Conservation (phyloP, 305 asterid species). For the Fraxinus nigra region DNA sequence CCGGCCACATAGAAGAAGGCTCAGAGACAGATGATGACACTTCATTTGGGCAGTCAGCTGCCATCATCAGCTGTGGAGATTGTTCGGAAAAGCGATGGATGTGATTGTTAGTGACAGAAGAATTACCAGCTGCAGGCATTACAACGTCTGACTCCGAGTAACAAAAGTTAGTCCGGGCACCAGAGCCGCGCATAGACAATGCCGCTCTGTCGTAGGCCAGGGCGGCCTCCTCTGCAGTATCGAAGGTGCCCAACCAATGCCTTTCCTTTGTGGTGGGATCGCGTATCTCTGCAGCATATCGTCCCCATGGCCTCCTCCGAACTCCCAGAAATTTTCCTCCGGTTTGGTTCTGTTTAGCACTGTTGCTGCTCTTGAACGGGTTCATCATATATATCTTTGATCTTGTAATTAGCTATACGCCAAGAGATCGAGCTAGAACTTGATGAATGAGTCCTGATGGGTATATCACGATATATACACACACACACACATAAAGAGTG, state of each 20-base stretch:
- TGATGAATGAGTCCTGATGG: background rate
- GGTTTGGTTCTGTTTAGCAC: background rate
- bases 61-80: background rate
- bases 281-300: slow-evolving; percentile 7
- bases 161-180: slow-evolving; percentile 18
- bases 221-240: slow-evolving; percentile 16
- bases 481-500: background rate
- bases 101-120: slow-evolving; percentile 7
- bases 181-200: slow-evolving; percentile 15
- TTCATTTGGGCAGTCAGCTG: background rate
- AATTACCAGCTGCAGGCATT: background rate
- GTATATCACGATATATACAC: background rate
- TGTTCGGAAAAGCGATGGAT: slow-evolving; percentile 3
- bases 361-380: background rate
- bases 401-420: background rate
- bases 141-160: background rate
- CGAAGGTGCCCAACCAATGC: background rate
- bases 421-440: background rate
- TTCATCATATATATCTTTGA: background rate
- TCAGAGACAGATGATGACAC: background rate
- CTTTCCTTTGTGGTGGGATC: background rate
- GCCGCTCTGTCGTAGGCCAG: slow-evolving; percentile 19
- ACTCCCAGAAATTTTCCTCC: slow-evolving; percentile 6
- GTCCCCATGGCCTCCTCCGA: slow-evolving; percentile 18
- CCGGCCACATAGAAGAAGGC: background rate